Evolutionary conservation across 140 eudicot genomes (phyloP).

Genomic region (Cichorium intybus): DNA sequence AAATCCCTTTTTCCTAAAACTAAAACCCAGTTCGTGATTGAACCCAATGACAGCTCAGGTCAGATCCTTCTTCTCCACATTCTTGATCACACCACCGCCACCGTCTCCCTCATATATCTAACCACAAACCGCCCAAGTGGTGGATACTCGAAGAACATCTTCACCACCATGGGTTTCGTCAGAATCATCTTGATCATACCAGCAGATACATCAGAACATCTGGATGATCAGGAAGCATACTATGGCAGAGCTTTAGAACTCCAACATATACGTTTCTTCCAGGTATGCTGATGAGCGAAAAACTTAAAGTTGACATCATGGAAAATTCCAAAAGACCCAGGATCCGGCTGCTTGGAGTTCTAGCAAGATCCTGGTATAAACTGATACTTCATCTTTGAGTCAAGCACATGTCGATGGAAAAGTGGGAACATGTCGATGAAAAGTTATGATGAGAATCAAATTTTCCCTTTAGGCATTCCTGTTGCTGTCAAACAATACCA

Average conservation of each 20-base stretch:
- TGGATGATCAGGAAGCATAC: background rate
- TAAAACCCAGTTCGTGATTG: too few relatives aligned
- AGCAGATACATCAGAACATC: too few relatives aligned
- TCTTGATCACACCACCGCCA: too few relatives aligned
- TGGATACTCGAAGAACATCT: too few relatives aligned
- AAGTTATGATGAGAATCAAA: background rate
- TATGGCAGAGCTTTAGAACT: slow-evolving; percentile 39
- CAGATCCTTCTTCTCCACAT: too few relatives aligned
- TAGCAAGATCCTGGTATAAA: background rate
- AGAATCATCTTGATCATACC: too few relatives aligned
- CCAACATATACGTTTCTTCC: slow-evolving; percentile 54
- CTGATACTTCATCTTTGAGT: background rate
- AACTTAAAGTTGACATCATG: slow-evolving; percentile 28
- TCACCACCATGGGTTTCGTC: too few relatives aligned
- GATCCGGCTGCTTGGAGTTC: slow-evolving; percentile 14
- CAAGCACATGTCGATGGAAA: background rate
- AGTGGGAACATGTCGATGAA: background rate
- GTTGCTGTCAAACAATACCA: background rate
- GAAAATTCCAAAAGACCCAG: slow-evolving; percentile 21
- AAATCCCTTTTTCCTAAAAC: too few relatives aligned
- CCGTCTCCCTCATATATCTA: too few relatives aligned
- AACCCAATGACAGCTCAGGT: too few relatives aligned
- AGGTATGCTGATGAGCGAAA: slow-evolving; percentile 31
- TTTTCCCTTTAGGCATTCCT: background rate
- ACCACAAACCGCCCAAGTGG: too few relatives aligned